Conservation (phyloP, 495 filamentous ascomycete species). For the Hapsidospora chrysogenum region DNA sequence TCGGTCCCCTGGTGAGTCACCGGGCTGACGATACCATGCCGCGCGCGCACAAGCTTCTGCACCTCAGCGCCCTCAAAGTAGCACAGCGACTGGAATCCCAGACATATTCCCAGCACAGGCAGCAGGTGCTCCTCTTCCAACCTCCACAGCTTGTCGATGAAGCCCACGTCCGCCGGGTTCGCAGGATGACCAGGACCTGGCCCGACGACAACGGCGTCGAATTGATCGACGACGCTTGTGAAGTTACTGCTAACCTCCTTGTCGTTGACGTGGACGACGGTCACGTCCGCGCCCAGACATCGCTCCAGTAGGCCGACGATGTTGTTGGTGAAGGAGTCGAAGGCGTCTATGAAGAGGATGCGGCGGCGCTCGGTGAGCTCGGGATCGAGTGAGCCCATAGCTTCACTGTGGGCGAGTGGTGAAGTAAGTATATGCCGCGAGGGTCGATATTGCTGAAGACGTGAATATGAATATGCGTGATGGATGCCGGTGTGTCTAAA, state of each 20-base stretch:
- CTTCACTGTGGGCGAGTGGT: too few relatives aligned
- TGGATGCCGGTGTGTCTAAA: too few relatives aligned
- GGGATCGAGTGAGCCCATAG: not conserved
- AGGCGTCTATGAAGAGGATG: constrained; percentile 81
- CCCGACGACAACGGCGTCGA: constrained; percentile 64
- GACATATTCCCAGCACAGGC: constrained; percentile 77
- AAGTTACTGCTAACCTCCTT: constrained; percentile 41
- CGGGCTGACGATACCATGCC: constrained; percentile 64
- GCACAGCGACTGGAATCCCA: constrained; percentile 79
- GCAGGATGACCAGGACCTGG: constrained; percentile 59
- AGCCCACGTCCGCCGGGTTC: constrained; percentile 49
- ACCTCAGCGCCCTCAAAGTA: constrained; percentile 48
- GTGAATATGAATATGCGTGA: too few relatives aligned
- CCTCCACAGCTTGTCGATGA: constrained; percentile 64
- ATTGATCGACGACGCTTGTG: constrained; percentile 28
- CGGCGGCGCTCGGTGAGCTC: constrained; percentile 10
- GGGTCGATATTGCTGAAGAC: too few relatives aligned
- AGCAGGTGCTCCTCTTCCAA: constrained; percentile 38
- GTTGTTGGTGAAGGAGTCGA: constrained; percentile 93
- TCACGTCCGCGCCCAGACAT: constrained; percentile 33
- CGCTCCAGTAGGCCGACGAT: constrained; percentile 64
- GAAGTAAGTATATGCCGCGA: too few relatives aligned
- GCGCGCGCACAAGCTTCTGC: constrained; percentile 41
- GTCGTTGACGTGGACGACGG: constrained; percentile 44
- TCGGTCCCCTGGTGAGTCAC: constrained; percentile 33